Evolutionary conservation across 225 moss, liverwort and hornwort species (phyloP).

Genomic region (Anthoceros angustus): DNA sequence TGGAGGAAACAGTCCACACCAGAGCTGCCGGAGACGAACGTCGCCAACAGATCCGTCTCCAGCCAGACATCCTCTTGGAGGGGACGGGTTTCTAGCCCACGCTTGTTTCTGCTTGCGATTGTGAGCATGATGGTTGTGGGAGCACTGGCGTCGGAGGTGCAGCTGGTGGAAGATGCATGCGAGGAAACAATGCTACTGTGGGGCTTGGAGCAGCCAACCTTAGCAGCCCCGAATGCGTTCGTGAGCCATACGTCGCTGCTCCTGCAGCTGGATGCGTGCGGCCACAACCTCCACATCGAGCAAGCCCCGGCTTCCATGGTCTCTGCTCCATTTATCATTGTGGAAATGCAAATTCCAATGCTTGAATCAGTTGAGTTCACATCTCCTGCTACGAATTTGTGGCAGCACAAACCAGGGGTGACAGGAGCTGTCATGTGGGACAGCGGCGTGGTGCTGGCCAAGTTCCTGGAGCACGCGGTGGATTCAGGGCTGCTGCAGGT

Average conservation of each 20-base stretch:
- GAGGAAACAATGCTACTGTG: slow-evolving; percentile 86
- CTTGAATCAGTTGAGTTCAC: neutral
- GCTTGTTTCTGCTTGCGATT: too few relatives aligned
- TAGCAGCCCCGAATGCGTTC: slow-evolving; percentile 44
- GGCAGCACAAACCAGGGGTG: slow-evolving; percentile 56
- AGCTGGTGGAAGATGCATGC: slow-evolving; percentile 49
- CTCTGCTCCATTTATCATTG: neutral
- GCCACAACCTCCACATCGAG: slow-evolving; percentile 50
- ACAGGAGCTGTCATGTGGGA: slow-evolving; percentile 99
- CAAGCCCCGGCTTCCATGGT: slow-evolving; percentile 73
- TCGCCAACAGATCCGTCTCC: too few relatives aligned
- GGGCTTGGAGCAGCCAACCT: slow-evolving; percentile 73
- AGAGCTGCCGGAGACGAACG: too few relatives aligned
- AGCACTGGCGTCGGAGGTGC: slow-evolving; percentile 40
- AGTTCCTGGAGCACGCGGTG: slow-evolving; percentile 66
- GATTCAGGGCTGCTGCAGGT: slow-evolving; percentile 45
- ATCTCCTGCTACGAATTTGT: neutral
- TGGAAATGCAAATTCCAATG: neutral
- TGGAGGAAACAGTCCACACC: too few relatives aligned
- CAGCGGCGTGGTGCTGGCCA: slow-evolving; percentile 82
- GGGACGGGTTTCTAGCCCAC: too few relatives aligned
- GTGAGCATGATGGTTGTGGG: slow-evolving; percentile 28
- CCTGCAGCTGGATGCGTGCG: slow-evolving; percentile 65
- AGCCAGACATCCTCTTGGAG: too few relatives aligned
- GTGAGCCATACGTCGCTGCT: slow-evolving; percentile 42